A percentile compares a stretch with the other conserved stretches of the same genome.
These are phyloP conservation scores for Pouteria glomerata DNA, from an alignment of 148 eudicot species.

Conservation along the genomic window DNA sequence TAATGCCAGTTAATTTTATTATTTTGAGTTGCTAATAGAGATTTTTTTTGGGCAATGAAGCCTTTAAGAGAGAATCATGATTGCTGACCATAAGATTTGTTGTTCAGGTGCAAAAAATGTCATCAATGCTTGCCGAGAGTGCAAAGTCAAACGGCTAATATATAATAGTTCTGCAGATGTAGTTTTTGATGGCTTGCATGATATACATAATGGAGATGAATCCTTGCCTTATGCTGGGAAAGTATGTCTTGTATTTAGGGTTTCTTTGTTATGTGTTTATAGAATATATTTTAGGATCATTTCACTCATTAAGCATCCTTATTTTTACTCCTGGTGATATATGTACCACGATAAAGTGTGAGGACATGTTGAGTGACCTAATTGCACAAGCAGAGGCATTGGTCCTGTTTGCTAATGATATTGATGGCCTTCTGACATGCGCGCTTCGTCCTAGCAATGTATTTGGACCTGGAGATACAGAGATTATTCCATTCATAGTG, in stretches of 20 bases:
- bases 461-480: slow-evolving; percentile 85
- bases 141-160: slow-evolving; percentile 62
- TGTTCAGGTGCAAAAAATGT: slow-evolving; percentile 75
- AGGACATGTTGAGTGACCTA: slow-evolving; percentile 58
- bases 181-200: slow-evolving; percentile 55
- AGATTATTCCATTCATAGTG: slow-evolving; percentile 53
- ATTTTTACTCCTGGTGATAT: slow-evolving; percentile 8
- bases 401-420: slow-evolving; percentile 57
- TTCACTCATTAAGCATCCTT: slow-evolving; percentile 14
- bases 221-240: slow-evolving; percentile 60
- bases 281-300: slow-evolving; percentile 8
- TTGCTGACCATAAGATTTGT: slow-evolving; percentile 3
- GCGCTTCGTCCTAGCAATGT: slow-evolving; percentile 86
- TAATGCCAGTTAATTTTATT: slow-evolving; percentile 9
- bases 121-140: slow-evolving; percentile 72
- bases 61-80: not conserved
- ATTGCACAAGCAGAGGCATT: slow-evolving; percentile 90
- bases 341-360: slow-evolving; percentile 39
- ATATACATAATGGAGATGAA: slow-evolving; percentile 65
- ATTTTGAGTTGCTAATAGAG: not conserved
- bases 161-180: slow-evolving; percentile 87
- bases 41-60: not conserved
- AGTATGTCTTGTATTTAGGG: slow-evolving; percentile 34
- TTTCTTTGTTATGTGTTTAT: slow-evolving; percentile 5
- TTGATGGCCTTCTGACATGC: slow-evolving; percentile 77